Evolutionary conservation across 805 yeast species (phyloP).

Genomic region (Wickerhamomyces chaumierensis): DNA sequence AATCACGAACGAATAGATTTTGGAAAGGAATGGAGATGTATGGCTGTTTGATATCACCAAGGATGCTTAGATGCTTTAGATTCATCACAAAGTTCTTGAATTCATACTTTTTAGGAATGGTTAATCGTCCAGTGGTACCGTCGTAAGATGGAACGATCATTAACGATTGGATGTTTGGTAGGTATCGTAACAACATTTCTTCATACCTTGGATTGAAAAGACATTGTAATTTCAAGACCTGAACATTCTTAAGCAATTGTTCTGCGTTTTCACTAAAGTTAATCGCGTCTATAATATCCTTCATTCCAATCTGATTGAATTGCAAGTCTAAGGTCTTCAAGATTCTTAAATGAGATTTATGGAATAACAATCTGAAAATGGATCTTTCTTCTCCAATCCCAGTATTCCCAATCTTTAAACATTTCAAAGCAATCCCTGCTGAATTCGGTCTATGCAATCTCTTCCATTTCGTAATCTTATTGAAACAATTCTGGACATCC

Average conservation of each 20-base stretch:
- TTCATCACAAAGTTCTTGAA: slow-evolving; percentile 2
- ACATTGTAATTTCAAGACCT: slow-evolving; percentile 10
- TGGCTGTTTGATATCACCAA: slow-evolving; percentile 11
- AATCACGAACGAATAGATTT: slow-evolving; percentile 9
- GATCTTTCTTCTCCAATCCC: slow-evolving; percentile 13
- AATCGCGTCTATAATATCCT: slow-evolving; percentile 7
- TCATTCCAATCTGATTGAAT: slow-evolving; percentile 9
- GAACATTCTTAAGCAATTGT: slow-evolving; percentile 1
- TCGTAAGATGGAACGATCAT: slow-evolving; percentile 5
- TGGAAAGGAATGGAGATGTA: slow-evolving; percentile 12
- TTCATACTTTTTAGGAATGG: slow-evolving; percentile 3
- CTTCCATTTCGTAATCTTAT: slow-evolving; percentile 7
- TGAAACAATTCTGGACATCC: slow-evolving; percentile 11
- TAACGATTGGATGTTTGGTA: slow-evolving; percentile 11
- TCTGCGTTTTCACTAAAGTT: slow-evolving; percentile 1
- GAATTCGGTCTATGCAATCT: not conserved
- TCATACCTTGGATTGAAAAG: slow-evolving; percentile 11
- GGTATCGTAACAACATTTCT: slow-evolving; percentile 5
- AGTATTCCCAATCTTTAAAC: slow-evolving; percentile 5
- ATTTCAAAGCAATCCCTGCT: slow-evolving; percentile 1
- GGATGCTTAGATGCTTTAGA: slow-evolving; percentile 7
- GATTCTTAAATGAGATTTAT: slow-evolving; percentile 4
- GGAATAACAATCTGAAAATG: slow-evolving; percentile 5
- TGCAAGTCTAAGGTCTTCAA: slow-evolving; percentile 7
- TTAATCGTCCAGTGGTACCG: not conserved